A percentile compares a stretch with the other conserved stretches of the same genome.
Conservation (phyloP, 2,329 filamentous ascomycete genomes). For the Venturiaceae sp. region DNA sequence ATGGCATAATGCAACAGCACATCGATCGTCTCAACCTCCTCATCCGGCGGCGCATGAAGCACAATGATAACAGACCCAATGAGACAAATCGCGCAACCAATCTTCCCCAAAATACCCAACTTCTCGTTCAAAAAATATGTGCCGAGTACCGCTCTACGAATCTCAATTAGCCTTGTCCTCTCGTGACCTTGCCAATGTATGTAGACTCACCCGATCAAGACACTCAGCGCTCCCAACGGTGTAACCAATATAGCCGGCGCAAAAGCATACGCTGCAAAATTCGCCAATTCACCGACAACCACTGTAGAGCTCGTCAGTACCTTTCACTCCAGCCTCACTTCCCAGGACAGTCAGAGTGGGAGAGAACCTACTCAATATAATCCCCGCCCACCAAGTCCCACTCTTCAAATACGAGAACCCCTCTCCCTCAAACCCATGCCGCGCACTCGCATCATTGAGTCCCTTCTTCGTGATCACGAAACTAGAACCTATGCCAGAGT, state of each 20-base stretch:
- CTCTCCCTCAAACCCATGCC: slow-evolving; percentile 93
- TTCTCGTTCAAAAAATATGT: slow-evolving; percentile 91
- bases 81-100: slow-evolving; percentile 92
- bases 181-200: background rate
- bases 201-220: slow-evolving; percentile 63
- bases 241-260: slow-evolving; percentile 98
- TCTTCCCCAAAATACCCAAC: slow-evolving; percentile 80
- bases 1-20: slow-evolving; percentile 86
- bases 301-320: slow-evolving; percentile 43
- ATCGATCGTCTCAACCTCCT: slow-evolving; percentile 84
- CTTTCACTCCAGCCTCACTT: background rate
- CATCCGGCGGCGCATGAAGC: slow-evolving; percentile 88
- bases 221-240: slow-evolving; percentile 83
- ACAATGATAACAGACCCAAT: slow-evolving; percentile 97
- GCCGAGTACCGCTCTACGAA: slow-evolving; percentile 67
- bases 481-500: slow-evolving; percentile 69
- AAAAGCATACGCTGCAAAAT: slow-evolving; percentile 97
- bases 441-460: slow-evolving; percentile 79
- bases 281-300: slow-evolving; percentile 86
- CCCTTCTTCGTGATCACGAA: slow-evolving; percentile 99
- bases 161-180: background rate
- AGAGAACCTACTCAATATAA: slow-evolving; percentile 62
- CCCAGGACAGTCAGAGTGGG: background rate
- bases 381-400: slow-evolving; percentile 96
- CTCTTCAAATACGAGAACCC: slow-evolving; percentile 90